A percentile compares a stretch with the other conserved stretches of the same genome.
Evolutionary conservation across 352 stramenopile species (phyloP).

Genomic region (Pythium sp.): DNA sequence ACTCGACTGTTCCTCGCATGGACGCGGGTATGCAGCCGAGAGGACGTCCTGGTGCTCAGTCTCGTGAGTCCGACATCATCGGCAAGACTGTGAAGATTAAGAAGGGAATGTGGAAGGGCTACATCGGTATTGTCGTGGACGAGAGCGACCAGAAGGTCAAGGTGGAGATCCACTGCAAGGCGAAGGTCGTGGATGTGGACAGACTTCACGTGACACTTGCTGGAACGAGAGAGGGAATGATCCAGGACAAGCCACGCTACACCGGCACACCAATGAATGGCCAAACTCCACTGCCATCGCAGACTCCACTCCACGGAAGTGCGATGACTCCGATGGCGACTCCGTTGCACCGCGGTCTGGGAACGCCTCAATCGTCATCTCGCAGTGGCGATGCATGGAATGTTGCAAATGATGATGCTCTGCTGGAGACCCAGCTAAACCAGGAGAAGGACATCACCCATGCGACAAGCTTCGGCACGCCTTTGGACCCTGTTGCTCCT

Average conservation of each 20-base stretch:
- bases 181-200: constrained; percentile 86
- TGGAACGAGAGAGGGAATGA: constrained; percentile 72
- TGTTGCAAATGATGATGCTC: constrained; percentile 81
- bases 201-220: constrained; percentile 72
- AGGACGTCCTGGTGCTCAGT: constrained; percentile 34
- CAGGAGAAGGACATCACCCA: constrained; percentile 90
- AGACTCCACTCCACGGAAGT: constrained; percentile 81
- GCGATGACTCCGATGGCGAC: constrained; percentile 88
- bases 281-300: constrained; percentile 72
- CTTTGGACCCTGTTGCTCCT: constrained; percentile 70
- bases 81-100: constrained; percentile 91
- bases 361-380: constrained; percentile 66
- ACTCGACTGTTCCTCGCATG: constrained; percentile 70
- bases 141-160: constrained; percentile 90
- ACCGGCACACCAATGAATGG: constrained; percentile 75
- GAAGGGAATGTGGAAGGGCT: constrained; percentile 90
- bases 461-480: constrained; percentile 81
- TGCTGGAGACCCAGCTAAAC: constrained; percentile 86
- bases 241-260: constrained; percentile 72
- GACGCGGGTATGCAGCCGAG: constrained; percentile 37
- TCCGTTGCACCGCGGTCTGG: constrained; percentile 76
- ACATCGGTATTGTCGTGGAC: constrained; percentile 90
- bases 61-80: constrained; percentile 73
- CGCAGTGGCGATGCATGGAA: constrained; percentile 77
- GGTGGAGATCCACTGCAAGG: constrained; percentile 90